These are phyloP conservation scores for Amesomyces nigricolor DNA, from an alignment of 2,329 filamentous ascomycete genomes.

Conservation along the genomic window DNA sequence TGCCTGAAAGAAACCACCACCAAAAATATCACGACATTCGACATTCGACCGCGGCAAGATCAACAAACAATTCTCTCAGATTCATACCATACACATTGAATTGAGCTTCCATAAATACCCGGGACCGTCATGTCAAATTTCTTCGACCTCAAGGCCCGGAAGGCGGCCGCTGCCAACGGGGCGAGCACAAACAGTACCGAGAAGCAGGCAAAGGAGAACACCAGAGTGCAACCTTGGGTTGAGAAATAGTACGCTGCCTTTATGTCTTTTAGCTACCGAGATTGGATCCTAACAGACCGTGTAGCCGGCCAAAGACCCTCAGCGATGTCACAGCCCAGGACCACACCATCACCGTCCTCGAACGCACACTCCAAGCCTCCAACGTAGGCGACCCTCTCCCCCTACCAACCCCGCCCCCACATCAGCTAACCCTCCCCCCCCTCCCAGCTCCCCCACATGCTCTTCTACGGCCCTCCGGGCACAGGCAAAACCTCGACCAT, in stretches of 20 bases:
- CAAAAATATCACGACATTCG: too few species aligned
- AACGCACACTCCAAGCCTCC: conserved; percentile 86
- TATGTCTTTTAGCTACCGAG: not conserved
- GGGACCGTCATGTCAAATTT: conserved; percentile 68
- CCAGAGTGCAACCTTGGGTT: conserved; percentile 84
- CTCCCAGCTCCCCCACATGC: conserved; percentile 83
- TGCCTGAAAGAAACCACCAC: too few species aligned
- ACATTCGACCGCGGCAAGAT: too few species aligned
- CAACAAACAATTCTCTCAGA: too few species aligned
- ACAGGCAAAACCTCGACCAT: conserved; percentile 98
- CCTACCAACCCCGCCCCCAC: too few species aligned
- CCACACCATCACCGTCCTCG: conserved; percentile 88
- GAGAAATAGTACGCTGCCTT: conserved; percentile 79
- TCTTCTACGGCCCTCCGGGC: conserved; percentile 96
- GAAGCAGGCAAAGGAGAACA: conserved; percentile 56
- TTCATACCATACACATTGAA: too few species aligned
- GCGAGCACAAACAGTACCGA: conserved; percentile 59
- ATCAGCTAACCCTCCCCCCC: too few species aligned
- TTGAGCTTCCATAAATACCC: too few species aligned
- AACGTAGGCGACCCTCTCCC: conserved; percentile 54
- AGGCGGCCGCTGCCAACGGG: conserved; percentile 64
- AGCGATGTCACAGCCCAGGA: conserved; percentile 96
- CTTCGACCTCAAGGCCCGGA: conserved; percentile 91
- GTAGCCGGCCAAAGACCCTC: conserved; percentile 84
- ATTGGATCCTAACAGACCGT: conserved; percentile 28